A percentile compares a stretch with the other conserved stretches of the same genome.
Evolutionary conservation across 2,329 filamentous ascomycete species (phyloP).

Genomic region (Fusarium irregulare): DNA sequence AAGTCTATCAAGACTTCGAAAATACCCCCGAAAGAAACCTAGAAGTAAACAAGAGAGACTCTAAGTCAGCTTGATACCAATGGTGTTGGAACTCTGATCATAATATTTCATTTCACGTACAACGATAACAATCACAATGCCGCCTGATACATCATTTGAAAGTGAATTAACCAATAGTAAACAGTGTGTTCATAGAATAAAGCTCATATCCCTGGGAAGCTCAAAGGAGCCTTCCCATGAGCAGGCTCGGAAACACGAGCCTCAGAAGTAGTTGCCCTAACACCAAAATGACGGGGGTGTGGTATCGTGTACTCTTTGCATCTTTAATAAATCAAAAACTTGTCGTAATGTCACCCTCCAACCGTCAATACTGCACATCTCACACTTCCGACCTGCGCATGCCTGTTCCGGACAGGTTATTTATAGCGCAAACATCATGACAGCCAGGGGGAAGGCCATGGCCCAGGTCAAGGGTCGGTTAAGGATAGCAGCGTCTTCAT

Average conservation of each 20-base stretch:
- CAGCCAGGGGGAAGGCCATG: slow-evolving; percentile 50
- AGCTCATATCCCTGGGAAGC: slow-evolving; percentile 15
- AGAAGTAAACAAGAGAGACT: background rate
- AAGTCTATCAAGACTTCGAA: background rate
- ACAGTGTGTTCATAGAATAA: slow-evolving; percentile 32
- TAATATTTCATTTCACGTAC: background rate
- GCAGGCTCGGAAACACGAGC: slow-evolving; percentile 15
- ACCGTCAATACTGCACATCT: slow-evolving; percentile 27
- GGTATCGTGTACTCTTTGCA: slow-evolving; percentile 38
- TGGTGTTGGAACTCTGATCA: background rate
- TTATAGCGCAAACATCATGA: slow-evolving; percentile 51
- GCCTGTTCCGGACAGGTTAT: slow-evolving; percentile 1
- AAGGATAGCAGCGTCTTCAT: slow-evolving; percentile 47
- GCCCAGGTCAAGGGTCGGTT: slow-evolving; percentile 50
- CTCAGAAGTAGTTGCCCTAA: slow-evolving; percentile 26
- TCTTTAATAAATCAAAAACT: slow-evolving; percentile 33
- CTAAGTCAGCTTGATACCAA: background rate
- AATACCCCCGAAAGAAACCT: background rate
- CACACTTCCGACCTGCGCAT: background rate
- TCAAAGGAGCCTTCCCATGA: slow-evolving; percentile 12
- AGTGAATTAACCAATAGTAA: slow-evolving; percentile 11
- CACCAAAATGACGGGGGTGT: slow-evolving; percentile 11
- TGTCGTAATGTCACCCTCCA: slow-evolving; percentile 15
- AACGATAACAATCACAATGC: background rate
- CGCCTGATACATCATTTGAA: background rate